Percentiles rank a stretch among this genome's conserved stretches.
Conservation (phyloP, 148 eudicot species). For the Oxyria digyna region DNA sequence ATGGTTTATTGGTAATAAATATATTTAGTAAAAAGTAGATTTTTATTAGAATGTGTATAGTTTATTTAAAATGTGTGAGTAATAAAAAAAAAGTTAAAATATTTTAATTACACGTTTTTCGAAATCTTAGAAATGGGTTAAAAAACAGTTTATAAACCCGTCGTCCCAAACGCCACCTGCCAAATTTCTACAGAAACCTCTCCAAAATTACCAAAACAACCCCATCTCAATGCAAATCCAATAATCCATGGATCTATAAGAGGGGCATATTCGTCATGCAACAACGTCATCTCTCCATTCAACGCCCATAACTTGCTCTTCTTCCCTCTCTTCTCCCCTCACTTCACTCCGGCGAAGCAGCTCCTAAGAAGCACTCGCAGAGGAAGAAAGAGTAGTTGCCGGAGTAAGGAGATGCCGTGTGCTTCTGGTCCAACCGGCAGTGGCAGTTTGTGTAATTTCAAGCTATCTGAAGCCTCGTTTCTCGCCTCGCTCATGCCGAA, state of each 20-base stretch:
- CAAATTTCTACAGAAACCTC: neutral
- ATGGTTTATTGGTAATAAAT: too few species aligned
- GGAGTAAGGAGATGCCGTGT: slow-evolving; percentile 53
- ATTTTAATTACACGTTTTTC: too few species aligned
- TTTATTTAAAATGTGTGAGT: too few species aligned
- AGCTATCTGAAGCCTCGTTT: slow-evolving; percentile 61
- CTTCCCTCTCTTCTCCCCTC: neutral
- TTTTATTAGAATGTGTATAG: too few species aligned
- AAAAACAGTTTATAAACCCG: too few species aligned
- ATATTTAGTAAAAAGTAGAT: too few species aligned
- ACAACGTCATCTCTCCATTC: neutral
- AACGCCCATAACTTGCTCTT: neutral
- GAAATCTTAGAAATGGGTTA: too few species aligned
- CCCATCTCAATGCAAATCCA: neutral
- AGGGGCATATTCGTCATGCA: slow-evolving; percentile 4
- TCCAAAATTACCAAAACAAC: neutral
- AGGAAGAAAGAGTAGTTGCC: slow-evolving; percentile 15
- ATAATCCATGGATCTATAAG: neutral
- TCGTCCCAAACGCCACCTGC: neutral
- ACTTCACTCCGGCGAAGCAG: slow-evolving; percentile 7
- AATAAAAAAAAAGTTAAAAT: too few species aligned
- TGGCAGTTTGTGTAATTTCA: slow-evolving; percentile 34
- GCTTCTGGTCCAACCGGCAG: slow-evolving; percentile 17
- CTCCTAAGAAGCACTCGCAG: neutral
- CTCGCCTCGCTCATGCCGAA: slow-evolving; percentile 95